Evolutionary conservation across 2,329 filamentous ascomycete species (phyloP).

Genomic region (Aureobasidium namibiae): DNA sequence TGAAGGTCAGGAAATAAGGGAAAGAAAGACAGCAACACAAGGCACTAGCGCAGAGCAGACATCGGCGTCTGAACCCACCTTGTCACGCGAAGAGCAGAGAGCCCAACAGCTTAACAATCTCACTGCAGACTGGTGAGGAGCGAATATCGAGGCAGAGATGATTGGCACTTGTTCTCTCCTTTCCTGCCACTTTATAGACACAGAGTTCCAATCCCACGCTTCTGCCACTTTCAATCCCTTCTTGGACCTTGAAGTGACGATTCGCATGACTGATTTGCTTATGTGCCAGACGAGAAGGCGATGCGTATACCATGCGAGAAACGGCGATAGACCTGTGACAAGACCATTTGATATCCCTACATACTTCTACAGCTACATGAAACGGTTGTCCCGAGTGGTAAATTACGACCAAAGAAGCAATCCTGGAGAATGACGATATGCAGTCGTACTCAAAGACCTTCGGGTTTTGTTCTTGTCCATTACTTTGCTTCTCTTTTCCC

Average conservation of each 20-base stretch:
- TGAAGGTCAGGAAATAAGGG: neutral
- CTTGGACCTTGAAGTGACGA: too few species aligned
- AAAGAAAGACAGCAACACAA: neutral
- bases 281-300: too few species aligned
- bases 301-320: too few species aligned
- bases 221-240: too few species aligned
- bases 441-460: slow-evolving; percentile 16
- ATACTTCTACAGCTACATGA: neutral
- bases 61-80: neutral
- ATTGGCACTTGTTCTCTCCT: too few species aligned
- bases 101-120: neutral
- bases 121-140: neutral
- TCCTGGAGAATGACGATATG: neutral
- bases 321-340: too few species aligned
- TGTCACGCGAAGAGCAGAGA: neutral
- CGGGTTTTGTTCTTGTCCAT: slow-evolving; percentile 11
- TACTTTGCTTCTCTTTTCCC: neutral
- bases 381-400: slow-evolving; percentile 6
- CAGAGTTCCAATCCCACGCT: too few species aligned
- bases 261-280: too few species aligned
- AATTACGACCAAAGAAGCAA: slow-evolving; percentile 13
- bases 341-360: too few species aligned
- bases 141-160: neutral
- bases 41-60: neutral
- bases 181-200: too few species aligned